Base-by-base conservation (phyloP, 2,329 filamentous ascomycete species). In the Diaporthe destruens region DNA sequence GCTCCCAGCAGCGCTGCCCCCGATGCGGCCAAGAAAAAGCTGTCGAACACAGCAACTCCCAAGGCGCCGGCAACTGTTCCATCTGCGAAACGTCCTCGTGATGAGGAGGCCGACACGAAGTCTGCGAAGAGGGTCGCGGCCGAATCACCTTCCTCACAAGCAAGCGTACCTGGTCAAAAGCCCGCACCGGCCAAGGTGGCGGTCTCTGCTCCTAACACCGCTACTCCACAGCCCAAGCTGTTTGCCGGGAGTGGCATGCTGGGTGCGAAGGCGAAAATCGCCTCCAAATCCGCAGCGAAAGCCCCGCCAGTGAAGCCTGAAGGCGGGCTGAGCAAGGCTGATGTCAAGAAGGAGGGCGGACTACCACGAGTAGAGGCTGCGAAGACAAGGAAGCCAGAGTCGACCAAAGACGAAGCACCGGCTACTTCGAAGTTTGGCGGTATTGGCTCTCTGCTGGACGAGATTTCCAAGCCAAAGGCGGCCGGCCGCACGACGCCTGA, bases 371-470 rank as follows among this genome's bases (percentile, higher is more conserved):
- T 44, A 72, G 75, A 69, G 12, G 66, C 47, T 72, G 76, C 47
- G n/a, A 71, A 7, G 39, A 67, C 61, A 76, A 80, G 72, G n/a
- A 75, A 77, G 34, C 69, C 77, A 11, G 76, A 74, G 20, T 78
- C 83, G 8, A 78, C 81, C 54, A 83, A 80, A 75, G 57, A 73
- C 25, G 84, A 81, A 68, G 18, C 73, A 3, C 80, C 82, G 4
- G 73, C 65, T 8, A 29, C 72, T 1, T 53, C 75, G 34, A 81
- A 81, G 78, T n/a, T 78, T 78, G 55, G 75, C 76, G 71, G 75
- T 78, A 18, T 91, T 71, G 86, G 87, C 16, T 87, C 87, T 7
- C 80, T 91, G 20, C 82, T 91, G 25, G 87, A 87, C 2, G 82
- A 85, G 55, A 85, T 85, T 18, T 81, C 84, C 5, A 87, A 88